phyloP scores from a whole-genome alignment of 176 grass and related monocot genomes.

The Rhynchospora tenuis region DNA sequence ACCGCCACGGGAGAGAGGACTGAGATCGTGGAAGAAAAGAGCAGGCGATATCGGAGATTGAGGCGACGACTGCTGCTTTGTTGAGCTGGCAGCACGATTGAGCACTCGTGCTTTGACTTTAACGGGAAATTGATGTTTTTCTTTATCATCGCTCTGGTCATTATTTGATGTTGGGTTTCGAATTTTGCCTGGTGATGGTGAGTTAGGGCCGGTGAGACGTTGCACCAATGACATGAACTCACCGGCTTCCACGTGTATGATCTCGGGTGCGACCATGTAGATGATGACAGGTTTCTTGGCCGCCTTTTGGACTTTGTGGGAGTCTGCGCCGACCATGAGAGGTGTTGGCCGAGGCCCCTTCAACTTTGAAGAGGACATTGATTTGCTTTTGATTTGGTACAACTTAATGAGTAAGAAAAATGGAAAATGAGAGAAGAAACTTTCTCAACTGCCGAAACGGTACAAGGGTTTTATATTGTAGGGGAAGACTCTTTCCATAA shows the following conservation, averaged over 20 bases:
- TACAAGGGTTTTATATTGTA: background rate
- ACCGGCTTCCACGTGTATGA: slow-evolving; percentile 79
- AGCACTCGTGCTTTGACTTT: slow-evolving; percentile 66
- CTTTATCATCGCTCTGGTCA: background rate
- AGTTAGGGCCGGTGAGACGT: slow-evolving; percentile 68
- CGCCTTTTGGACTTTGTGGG: slow-evolving; percentile 61
- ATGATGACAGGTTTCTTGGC: slow-evolving; percentile 59
- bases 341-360: slow-evolving; percentile 17
- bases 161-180: background rate
- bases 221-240: slow-evolving; percentile 89
- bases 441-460: background rate
- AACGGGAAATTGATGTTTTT: slow-evolving; percentile 32
- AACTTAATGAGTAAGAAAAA: background rate
- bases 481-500: slow-evolving; percentile 5
- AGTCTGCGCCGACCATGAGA: slow-evolving; percentile 44
- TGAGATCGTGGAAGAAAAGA: slow-evolving; percentile 61
- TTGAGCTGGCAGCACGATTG: slow-evolving; percentile 20
- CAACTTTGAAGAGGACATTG: slow-evolving; percentile 28
- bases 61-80: slow-evolving; percentile 15
- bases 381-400: slow-evolving; percentile 6
- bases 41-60: slow-evolving; percentile 32
- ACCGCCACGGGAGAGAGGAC: slow-evolving; percentile 31
- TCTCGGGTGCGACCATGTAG: slow-evolving; percentile 82
- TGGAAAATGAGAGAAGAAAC: slow-evolving; percentile 3
- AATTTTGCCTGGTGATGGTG: background rate